phyloP scores from a whole-genome alignment of 768 basidiomycete species.

The Neoboletus brunneissimus region DNA sequence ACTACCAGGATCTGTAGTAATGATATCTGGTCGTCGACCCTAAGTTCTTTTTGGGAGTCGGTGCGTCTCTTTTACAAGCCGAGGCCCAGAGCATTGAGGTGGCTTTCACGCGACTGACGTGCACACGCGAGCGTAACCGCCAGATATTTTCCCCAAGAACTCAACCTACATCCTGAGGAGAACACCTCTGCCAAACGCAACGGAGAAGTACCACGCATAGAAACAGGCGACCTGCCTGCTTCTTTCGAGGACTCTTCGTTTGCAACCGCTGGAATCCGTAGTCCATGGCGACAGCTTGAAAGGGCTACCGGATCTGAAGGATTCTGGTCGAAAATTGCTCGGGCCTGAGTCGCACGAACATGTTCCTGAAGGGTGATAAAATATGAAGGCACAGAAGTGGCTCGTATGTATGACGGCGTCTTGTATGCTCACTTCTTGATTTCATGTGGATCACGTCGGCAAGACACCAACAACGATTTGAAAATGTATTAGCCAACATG shows the following conservation, averaged over 20 bases:
- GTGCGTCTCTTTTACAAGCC: not conserved
- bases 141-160: too few species aligned
- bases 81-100: not conserved
- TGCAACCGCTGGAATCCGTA: too few species aligned
- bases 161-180: not conserved
- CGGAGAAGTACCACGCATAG: not conserved
- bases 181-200: not conserved
- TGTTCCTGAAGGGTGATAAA: not conserved
- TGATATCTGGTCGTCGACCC: not conserved
- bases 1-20: too few species aligned
- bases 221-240: not conserved
- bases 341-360: not conserved
- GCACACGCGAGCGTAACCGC: not conserved
- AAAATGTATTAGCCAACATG: not conserved
- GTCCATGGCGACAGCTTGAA: not conserved
- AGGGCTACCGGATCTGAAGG: not conserved
- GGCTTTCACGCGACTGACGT: not conserved
- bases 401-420: not conserved
- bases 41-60: not conserved
- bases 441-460: constrained; percentile 3
- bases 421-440: constrained; percentile 1
- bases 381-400: not conserved
- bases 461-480: constrained; percentile 1
- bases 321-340: not conserved
- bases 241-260: too few species aligned